These are phyloP conservation scores for Colletotrichum sojae DNA, from an alignment of 2,329 filamentous ascomycete genomes.

Conservation along the genomic window DNA sequence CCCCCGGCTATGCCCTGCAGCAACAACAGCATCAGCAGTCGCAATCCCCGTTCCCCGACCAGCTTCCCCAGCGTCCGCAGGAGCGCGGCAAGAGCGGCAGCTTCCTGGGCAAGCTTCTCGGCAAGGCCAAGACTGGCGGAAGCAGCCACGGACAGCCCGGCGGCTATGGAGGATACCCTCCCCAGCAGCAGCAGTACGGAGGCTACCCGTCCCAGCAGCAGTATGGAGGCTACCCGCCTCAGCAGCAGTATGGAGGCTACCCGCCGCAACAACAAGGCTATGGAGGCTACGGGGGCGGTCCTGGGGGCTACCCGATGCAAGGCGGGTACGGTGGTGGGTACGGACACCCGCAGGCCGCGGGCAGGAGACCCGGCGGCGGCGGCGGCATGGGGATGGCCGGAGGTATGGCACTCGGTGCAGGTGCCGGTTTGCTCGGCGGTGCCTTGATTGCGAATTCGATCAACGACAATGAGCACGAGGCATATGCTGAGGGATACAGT, in stretches of 20 bases:
- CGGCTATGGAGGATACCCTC: slow-evolving; percentile 49
- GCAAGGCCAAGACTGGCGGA: slow-evolving; percentile 59
- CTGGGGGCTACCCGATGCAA: slow-evolving; percentile 45
- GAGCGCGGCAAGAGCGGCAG: slow-evolving; percentile 55
- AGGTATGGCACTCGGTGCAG: slow-evolving; percentile 82
- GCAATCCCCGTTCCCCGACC: slow-evolving; percentile 49
- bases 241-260: slow-evolving; percentile 51
- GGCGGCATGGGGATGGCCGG: slow-evolving; percentile 73
- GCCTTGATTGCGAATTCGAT: slow-evolving; percentile 78
- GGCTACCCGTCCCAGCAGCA: slow-evolving; percentile 50
- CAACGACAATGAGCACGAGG: slow-evolving; percentile 71
- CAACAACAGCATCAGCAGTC: slow-evolving; percentile 45
- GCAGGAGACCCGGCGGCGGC: slow-evolving; percentile 50
- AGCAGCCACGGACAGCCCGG: slow-evolving; percentile 47
- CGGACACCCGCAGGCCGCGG: slow-evolving; percentile 41
- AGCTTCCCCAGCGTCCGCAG: slow-evolving; percentile 59
- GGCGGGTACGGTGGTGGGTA: slow-evolving; percentile 52
- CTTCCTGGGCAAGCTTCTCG: slow-evolving; percentile 68
- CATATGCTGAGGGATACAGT: slow-evolving; percentile 64
- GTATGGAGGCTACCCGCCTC: slow-evolving; percentile 51
- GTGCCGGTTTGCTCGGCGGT: slow-evolving; percentile 86
- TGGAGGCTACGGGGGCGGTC: slow-evolving; percentile 47
- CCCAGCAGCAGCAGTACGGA: slow-evolving; percentile 49
- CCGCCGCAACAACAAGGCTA: slow-evolving; percentile 48
- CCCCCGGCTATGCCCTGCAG: slow-evolving; percentile 45